Percentiles rank a stretch among this genome's conserved stretches.
These are phyloP conservation scores for Xylaria castorea DNA, from an alignment of 495 filamentous ascomycete genomes.

Conservation along the genomic window DNA sequence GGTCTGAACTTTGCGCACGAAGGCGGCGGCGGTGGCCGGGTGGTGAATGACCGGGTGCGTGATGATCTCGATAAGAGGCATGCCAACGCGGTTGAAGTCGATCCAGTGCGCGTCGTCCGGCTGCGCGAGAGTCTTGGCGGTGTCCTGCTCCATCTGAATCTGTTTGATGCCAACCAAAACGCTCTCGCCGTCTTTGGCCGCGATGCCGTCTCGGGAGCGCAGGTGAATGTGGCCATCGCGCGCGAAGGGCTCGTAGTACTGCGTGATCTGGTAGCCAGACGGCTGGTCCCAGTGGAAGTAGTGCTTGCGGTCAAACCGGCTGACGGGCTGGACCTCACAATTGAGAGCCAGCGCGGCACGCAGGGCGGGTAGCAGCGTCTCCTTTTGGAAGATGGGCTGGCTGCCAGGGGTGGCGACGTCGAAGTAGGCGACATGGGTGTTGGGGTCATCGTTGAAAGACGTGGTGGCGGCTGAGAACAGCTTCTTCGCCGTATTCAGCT, in stretches of 20 bases:
- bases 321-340: conserved; percentile 75
- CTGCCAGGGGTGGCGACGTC: conserved; percentile 89
- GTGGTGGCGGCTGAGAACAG: conserved; percentile 80
- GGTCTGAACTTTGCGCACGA: conserved; percentile 86
- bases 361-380: conserved; percentile 84
- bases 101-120: conserved; percentile 75
- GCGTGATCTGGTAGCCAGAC: conserved; percentile 94
- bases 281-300: conserved; percentile 99
- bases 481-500: conserved; percentile 84
- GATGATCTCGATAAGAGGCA: conserved; percentile 94
- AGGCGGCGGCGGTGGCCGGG: conserved; percentile 82
- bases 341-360: conserved; percentile 85
- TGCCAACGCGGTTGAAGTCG: conserved; percentile 92
- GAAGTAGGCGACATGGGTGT: conserved; percentile 85
- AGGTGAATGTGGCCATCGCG: conserved; percentile 74
- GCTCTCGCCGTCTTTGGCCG: conserved; percentile 67
- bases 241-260: conserved; percentile 91
- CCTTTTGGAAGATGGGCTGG: conserved; percentile 84
- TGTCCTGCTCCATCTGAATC: conserved; percentile 97
- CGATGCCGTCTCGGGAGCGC: conserved; percentile 78
- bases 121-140: conserved; percentile 87
- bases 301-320: conserved; percentile 93
- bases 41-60: conserved; percentile 85
- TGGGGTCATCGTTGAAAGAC: conserved; percentile 72
- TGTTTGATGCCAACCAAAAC: conserved; percentile 84